Base-by-base conservation (phyloP, 768 basidiomycete species). In the Mycena leptocephala region DNA sequence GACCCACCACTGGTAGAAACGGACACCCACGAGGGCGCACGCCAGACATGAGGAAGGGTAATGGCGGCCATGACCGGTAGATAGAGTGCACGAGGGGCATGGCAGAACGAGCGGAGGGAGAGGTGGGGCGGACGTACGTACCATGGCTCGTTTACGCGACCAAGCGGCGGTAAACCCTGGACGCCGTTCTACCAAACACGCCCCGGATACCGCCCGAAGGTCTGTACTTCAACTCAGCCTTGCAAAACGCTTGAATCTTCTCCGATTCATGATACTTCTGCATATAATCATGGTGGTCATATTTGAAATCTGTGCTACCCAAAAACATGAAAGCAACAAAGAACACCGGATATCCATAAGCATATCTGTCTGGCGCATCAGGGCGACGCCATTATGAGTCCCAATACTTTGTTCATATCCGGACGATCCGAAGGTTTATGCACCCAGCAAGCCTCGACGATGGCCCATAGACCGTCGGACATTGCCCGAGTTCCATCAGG, bases 141-240 rank as follows among this genome's bases (percentile, higher is more conserved):
- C 32, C 56, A 37, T 37, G 7, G 35, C 35, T 37, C 35, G 35
- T 37, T 13, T 61, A 37, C 58, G 58, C 33, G 58, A 59, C 32
- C 32, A 59, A 59, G 58, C 32, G 58, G 39, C 59, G 35, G 35
- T 35, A 61, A 61, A 39, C 59, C 59, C 59, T n/a, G 35, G 35
- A 61, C 35, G 59, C 35, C 20, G 32, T 59, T 35, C 33, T 32
- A 33, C 56, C 56, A 59, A 59, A 59, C 56, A 59, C 59, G 43
- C 43, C 35, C 59, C 59, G 33, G 33, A 61, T 61, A 61, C 59
- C 59, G 59, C 59, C 35, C 59, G 35, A 61, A 61, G 59, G 35
- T 61, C 59, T 37, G 59, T 61, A 61, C 59, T 61, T 61, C 59
- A 39, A 61, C n/a, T 61, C 59, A 37, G 35, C 35, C 59, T 24